Evolutionary conservation across 768 basidiomycete genomes (phyloP), one percentile per base, ranked within the genome.

Genomic region (Lactarius pseudohatsudake): DNA sequence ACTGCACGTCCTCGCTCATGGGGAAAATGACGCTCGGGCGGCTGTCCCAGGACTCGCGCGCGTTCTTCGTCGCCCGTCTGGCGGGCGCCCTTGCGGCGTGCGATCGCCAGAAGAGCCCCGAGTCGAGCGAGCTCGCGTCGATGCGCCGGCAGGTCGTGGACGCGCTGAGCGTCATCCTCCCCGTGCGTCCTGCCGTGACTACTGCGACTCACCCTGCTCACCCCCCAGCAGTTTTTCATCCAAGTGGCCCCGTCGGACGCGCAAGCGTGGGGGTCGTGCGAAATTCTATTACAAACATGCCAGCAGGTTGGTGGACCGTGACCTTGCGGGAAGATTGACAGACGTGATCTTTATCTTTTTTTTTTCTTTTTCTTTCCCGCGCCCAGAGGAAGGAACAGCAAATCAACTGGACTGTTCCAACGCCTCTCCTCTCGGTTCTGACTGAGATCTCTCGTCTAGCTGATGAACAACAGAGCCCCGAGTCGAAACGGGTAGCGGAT

Each of bases 61-160:
- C 78, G 22, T 78, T 75, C 59, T 74, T 88, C 18, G 78, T 87
- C 63, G 76, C 76, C 59, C 77, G 78, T 71, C 74, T 87, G 26
- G 79, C 82, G 63, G 79, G 81, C 57, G 70, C 78, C 0, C 77
- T 86, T 62, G 72, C 73, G 59, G 77, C 79, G 45, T 80, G 80
- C 69, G 76, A 79, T 38, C 73, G 72, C 8, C 30, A 72, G 56
- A 73, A 77, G 57, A 72, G 68, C 9, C 67, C 70, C 20, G 69
- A 72, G 22, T 74, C 73, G 22, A 74, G 74, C 3, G 73, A 79
- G 66, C 67, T 79, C 57, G 62, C 72, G n/a, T 71, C 75, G 32
- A 70, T 85, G 56, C 81, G 78, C 45, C 79, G 78, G 67, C 82
- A 82, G 68, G 74, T 84, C 43, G 77, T 84, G 4, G 85, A 86